Evolutionary conservation across 2,329 filamentous ascomycete species (phyloP).

Genomic region (Xylogone sp.): DNA sequence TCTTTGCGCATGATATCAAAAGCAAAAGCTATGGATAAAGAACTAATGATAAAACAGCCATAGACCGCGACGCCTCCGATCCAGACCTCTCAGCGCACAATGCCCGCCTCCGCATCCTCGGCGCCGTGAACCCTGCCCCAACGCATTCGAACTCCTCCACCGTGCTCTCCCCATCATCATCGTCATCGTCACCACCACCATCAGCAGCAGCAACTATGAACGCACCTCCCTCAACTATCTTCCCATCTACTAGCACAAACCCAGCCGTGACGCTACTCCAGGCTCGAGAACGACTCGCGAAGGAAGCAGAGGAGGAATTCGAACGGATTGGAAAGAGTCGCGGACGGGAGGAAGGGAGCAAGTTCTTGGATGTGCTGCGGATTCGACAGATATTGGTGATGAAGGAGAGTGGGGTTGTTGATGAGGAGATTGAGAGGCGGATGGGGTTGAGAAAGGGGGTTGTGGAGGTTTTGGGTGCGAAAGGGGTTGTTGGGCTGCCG

Average conservation of each 20-base stretch:
- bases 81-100: constrained; percentile 1
- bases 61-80: constrained; percentile 2
- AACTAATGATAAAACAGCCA: background rate
- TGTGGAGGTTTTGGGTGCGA: constrained; percentile 42
- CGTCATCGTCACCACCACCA: background rate
- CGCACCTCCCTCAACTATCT: background rate
- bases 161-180: background rate
- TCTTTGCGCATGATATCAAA: background rate
- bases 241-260: background rate
- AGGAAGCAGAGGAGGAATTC: constrained; percentile 1
- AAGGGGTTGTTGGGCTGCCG: constrained; percentile 25
- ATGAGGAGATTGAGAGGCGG: constrained; percentile 41
- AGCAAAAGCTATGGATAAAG: background rate
- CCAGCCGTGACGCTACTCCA: background rate
- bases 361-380: background rate
- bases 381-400: background rate
- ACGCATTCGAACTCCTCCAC: background rate
- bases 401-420: constrained; percentile 12
- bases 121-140: background rate
- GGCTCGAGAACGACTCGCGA: background rate
- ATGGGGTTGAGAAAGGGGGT: constrained; percentile 43
- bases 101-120: constrained; percentile 1
- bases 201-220: background rate
- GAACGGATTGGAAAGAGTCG: background rate
- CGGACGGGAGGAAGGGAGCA: background rate